These are phyloP conservation scores for Akebia trifoliata DNA, from an alignment of 164 flowering plant species.

Conservation along the genomic window DNA sequence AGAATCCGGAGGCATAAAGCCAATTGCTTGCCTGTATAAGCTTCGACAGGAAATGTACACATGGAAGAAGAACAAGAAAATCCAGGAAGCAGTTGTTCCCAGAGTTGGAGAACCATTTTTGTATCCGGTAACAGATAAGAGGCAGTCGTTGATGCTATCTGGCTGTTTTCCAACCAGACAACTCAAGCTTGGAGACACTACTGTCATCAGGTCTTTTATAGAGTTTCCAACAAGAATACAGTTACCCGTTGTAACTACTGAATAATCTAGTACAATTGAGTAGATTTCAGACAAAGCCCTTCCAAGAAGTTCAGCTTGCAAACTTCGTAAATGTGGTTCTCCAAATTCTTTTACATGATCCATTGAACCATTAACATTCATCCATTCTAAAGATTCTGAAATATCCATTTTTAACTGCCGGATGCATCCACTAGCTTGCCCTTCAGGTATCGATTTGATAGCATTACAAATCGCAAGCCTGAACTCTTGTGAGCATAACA, in stretches of 20 bases:
- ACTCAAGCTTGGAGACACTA: slow-evolving; percentile 43
- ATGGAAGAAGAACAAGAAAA: slow-evolving; percentile 61
- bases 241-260: slow-evolving; percentile 58
- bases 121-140: slow-evolving; percentile 25
- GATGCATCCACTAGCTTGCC: slow-evolving; percentile 69
- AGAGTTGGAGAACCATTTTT: slow-evolving; percentile 7
- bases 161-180: slow-evolving; percentile 33
- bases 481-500: slow-evolving; percentile 54
- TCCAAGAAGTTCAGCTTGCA: slow-evolving; percentile 58
- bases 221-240: slow-evolving; percentile 54
- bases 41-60: slow-evolving; percentile 63
- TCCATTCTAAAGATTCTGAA: slow-evolving; percentile 66
- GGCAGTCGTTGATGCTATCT: slow-evolving; percentile 29
- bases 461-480: slow-evolving; percentile 49
- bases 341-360: slow-evolving; percentile 20
- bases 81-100: slow-evolving; percentile 31
- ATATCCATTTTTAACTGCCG: slow-evolving; percentile 47
- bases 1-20: slow-evolving; percentile 64
- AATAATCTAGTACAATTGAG: slow-evolving; percentile 51
- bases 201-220: slow-evolving; percentile 43
- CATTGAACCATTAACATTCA: slow-evolving; percentile 30
- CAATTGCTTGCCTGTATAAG: slow-evolving; percentile 55
- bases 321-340: slow-evolving; percentile 11
- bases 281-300: slow-evolving; percentile 62
- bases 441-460: slow-evolving; percentile 73